These are phyloP conservation scores for Scenedesmus sp. DNA, from an alignment of 163 green algal genomes.

Conservation along the genomic window DNA sequence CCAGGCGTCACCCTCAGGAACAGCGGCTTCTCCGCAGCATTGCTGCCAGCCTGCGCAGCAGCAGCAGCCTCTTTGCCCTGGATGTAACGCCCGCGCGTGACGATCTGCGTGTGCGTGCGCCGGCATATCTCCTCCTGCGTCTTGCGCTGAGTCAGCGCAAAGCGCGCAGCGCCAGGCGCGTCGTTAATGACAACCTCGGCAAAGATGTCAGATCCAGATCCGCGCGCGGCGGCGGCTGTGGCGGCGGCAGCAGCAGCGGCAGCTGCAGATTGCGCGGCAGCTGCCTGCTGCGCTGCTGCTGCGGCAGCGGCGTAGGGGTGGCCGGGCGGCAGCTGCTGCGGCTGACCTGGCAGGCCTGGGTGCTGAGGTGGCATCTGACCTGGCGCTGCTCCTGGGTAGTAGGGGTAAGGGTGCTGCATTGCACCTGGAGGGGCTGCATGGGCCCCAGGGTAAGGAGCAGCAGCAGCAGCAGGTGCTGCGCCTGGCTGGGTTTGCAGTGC, in stretches of 20 bases:
- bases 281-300: background rate
- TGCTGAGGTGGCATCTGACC: background rate
- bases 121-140: constrained; percentile 61
- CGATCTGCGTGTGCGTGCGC: constrained; percentile 53
- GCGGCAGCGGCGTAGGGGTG: background rate
- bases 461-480: background rate
- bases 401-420: background rate
- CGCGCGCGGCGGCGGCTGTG: background rate
- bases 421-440: background rate
- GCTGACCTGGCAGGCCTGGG: constrained; percentile 12
- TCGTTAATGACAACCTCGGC: constrained; percentile 66
- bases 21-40: constrained; percentile 59
- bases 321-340: background rate
- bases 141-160: constrained; percentile 56
- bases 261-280: background rate
- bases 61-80: constrained; percentile 36
- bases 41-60: background rate
- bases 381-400: background rate
- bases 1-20: constrained; percentile 56
- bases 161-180: constrained; percentile 47
- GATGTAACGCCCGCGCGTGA: constrained; percentile 59
- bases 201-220: constrained; percentile 26
- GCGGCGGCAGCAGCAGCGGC: background rate
- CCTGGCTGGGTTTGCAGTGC: background rate
- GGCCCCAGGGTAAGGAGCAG: background rate